Base-by-base conservation (phyloP, 495 filamentous ascomycete genomes). In the Immersiella caudata region DNA sequence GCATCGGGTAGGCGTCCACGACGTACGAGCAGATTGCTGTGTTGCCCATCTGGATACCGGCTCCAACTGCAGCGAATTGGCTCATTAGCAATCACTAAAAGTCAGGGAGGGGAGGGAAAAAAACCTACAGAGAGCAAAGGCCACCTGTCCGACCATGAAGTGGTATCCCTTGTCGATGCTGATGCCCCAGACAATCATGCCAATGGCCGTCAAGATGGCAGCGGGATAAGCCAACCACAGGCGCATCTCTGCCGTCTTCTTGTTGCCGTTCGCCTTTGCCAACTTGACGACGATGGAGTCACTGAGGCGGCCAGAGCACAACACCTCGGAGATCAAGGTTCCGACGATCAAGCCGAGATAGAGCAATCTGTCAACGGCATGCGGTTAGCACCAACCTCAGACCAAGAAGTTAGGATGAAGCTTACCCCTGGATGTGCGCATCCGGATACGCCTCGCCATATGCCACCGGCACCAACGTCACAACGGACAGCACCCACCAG, bases 41-140 rank as follows among this genome's bases (percentile, higher is more conserved):
- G 63, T 89, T 89, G 16, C 86, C 87, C 54, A 88, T 84, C 67
- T 89, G 87, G 65, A 89, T 84, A 24, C 86, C 87, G 6, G 86
- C 82, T 0, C 82, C 83, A 70, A 88, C 83, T 86, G 59, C 20
- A 46, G 5, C 11, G 6, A 6, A 60, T 0, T 6, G 7, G 26
- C n/a, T n/a, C n/a, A 24, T 68, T 29, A 64, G 46, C 67, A 33
- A 56, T 63, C 50, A 2, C 9, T 40, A 4, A 52, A 25, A 57
- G 1, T 0, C 2, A 29, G 11, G 0, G 26, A 11, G 9, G 4
- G 18, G 2, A 16, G 8, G 4, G 26, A 1, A 16, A 64, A 16
- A 18, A 27, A 69, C 71, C 67, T 51, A 80, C 78, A 79, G 1
- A 82, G 63, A 71, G 88, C 87, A 64, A 89, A 84, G 0, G 83